Base-by-base conservation (phyloP, 2,329 filamentous ascomycete genomes). In the Hortaea sp. region DNA sequence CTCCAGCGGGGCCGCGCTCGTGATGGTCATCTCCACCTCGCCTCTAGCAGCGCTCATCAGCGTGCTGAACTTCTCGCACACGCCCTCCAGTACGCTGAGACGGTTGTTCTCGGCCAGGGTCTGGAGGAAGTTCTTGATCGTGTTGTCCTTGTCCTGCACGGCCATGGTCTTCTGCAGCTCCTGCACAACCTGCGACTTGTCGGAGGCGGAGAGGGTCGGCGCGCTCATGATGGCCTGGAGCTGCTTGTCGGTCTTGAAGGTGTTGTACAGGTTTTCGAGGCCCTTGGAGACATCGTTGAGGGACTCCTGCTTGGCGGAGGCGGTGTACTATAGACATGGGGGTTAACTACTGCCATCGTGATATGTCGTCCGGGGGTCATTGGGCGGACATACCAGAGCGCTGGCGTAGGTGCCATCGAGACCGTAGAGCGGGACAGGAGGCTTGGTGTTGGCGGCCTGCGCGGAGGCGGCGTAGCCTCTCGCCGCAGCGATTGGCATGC, bases 391-490 rank as follows among this genome's bases (percentile, higher is more conserved):
- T 90, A 98, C 92, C 82, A 98, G 79, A 75, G 92, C 92, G 74
- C 84, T 88, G 69, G 92, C 92, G 75, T 98, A 98, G 68, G 90
- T 97, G 71, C 92, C 92, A 72, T 97, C 92, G 66, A 98, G 75
- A 62, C 92, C 92, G 73, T 88, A 98, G 65, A 98, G 80, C 62
- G 89, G 79, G 66, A 95, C 77, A 59, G 92, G 92, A 62, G 90
- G 82, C 77, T 86, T 89, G 69, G 81, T 80, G 67, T 80, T 73
- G 63, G 76, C 68, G 59, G 68, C 61, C 48, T 57, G 56, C 55
- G 72, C 58, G 62, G 79, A 70, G 52, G 77, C 72, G 64, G 88
- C 88, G 72, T 88, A 95, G 69, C 79, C 80, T 69, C 89, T 84
- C 70, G 80, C 72, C 63, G 78, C 76, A 63, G 73, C 67, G 64